A percentile compares a stretch with the other conserved stretches of the same genome.
phyloP scores from a whole-genome alignment of 2,329 filamentous ascomycete species.

The Fusarium beomiforme region DNA sequence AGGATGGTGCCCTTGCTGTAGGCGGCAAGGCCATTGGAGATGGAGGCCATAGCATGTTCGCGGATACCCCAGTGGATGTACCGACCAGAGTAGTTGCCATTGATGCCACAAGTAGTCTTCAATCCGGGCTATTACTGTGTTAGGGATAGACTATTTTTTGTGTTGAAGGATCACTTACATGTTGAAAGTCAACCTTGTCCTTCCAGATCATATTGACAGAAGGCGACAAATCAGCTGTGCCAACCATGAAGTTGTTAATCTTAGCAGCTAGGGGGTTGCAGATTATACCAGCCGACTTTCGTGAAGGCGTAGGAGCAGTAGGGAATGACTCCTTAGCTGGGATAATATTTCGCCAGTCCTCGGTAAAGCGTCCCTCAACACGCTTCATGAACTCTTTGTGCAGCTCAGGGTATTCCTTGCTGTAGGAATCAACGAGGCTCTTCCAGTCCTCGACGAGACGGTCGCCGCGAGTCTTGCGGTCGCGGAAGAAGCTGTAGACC shows the following conservation, averaged over 20 bases:
- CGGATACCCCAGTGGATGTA: conserved; percentile 70
- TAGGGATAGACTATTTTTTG: background rate
- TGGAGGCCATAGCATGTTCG: conserved; percentile 69
- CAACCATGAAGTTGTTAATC: conserved; percentile 61
- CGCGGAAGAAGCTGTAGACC: conserved; percentile 62
- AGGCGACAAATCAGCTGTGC: conserved; percentile 62
- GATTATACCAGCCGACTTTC: conserved; percentile 59
- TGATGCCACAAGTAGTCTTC: conserved; percentile 57
- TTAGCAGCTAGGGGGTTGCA: conserved; percentile 62
- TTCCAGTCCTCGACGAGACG: conserved; percentile 60
- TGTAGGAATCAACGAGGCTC: conserved; percentile 54
- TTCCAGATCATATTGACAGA: conserved; percentile 67
- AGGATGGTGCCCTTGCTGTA: conserved; percentile 64
- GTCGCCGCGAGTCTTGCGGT: conserved; percentile 55
- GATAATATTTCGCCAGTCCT: conserved; percentile 60
- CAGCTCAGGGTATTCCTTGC: conserved; percentile 58
- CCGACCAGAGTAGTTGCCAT: conserved; percentile 63
- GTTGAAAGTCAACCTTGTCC: conserved; percentile 60
- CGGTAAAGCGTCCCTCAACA: conserved; percentile 57
- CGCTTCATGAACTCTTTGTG: conserved; percentile 59
- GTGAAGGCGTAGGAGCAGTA: conserved; percentile 57
- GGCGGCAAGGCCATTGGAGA: conserved; percentile 68
- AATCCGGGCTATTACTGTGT: conserved; percentile 46
- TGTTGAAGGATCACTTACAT: conserved; percentile 40
- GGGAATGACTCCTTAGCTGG: conserved; percentile 57